phyloP scores from a whole-genome alignment of 2,329 filamentous ascomycete genomes.

The Rhexocercosporidium sp. region DNA sequence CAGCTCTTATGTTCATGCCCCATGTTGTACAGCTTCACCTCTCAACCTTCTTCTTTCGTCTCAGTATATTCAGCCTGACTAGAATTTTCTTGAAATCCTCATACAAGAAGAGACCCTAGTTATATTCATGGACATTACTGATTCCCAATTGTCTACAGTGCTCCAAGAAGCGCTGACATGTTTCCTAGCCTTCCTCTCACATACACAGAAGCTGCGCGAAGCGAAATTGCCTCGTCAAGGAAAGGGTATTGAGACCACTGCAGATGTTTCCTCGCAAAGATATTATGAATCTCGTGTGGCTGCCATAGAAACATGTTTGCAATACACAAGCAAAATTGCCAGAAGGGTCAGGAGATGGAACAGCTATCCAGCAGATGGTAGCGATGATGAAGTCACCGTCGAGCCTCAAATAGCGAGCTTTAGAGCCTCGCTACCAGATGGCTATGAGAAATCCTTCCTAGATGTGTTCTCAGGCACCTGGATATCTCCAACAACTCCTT shows the following conservation, averaged over 20 bases:
- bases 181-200: conserved; percentile 22
- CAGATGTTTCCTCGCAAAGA: conserved; percentile 15
- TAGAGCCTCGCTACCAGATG: conserved; percentile 14
- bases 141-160: conserved; percentile 18
- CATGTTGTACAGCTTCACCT: background rate
- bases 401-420: conserved; percentile 15
- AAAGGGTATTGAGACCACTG: conserved; percentile 24
- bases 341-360: conserved; percentile 23
- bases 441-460: conserved; percentile 16
- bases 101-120: background rate
- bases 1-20: background rate
- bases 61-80: background rate
- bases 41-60: background rate
- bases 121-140: conserved; percentile 22
- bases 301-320: conserved; percentile 24
- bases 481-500: conserved; percentile 19
- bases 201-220: conserved; percentile 18
- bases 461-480: conserved; percentile 27
- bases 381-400: conserved; percentile 11
- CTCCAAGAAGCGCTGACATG: conserved; percentile 28
- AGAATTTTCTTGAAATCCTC: background rate
- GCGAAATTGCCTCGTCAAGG: conserved; percentile 18
- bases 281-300: conserved; percentile 17
- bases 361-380: conserved; percentile 7
- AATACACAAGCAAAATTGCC: conserved; percentile 21